Conservation (phyloP, 2,329 filamentous ascomycete species). For the Tolypocladium pustulatum region DNA sequence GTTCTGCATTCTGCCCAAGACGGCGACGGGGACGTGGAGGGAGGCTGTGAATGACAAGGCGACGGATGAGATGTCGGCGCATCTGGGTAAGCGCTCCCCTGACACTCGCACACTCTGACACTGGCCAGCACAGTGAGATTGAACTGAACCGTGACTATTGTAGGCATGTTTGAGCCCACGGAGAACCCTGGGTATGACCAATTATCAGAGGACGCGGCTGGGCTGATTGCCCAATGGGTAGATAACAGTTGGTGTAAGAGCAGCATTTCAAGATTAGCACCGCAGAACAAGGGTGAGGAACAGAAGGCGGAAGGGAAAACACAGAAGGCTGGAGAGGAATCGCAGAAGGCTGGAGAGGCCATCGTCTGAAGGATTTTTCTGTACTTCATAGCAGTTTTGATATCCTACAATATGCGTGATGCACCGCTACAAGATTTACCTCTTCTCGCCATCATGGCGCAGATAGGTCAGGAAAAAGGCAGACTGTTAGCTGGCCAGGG, state of each 20-base stretch:
- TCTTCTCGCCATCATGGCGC: no score
- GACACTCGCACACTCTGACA: background rate
- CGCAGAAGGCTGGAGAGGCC: background rate
- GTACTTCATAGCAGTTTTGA: no score
- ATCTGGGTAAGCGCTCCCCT: conserved; percentile 49
- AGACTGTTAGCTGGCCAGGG: no score
- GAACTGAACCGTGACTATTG: conserved; percentile 5
- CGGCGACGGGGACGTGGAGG: conserved; percentile 48
- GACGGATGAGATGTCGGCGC: conserved; percentile 67
- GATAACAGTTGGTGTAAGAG: conserved; percentile 56
- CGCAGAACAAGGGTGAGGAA: background rate
- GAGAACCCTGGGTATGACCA: conserved; percentile 64
- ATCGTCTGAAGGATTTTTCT: no score
- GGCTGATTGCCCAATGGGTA: conserved; percentile 55
- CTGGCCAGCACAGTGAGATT: background rate
- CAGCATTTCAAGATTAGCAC: conserved; percentile 29
- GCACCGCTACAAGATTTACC: no score
- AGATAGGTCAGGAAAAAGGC: no score
- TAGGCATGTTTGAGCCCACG: conserved; percentile 62
- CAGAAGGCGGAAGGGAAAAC: background rate
- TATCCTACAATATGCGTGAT: no score
- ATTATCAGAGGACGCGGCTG: conserved; percentile 54
- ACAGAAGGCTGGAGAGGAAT: background rate
- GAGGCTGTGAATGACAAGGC: conserved; percentile 70
- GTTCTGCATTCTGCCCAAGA: conserved; percentile 72